phyloP scores from a whole-genome alignment of 2,329 filamentous ascomycete species.

The Claviceps spartinae region DNA sequence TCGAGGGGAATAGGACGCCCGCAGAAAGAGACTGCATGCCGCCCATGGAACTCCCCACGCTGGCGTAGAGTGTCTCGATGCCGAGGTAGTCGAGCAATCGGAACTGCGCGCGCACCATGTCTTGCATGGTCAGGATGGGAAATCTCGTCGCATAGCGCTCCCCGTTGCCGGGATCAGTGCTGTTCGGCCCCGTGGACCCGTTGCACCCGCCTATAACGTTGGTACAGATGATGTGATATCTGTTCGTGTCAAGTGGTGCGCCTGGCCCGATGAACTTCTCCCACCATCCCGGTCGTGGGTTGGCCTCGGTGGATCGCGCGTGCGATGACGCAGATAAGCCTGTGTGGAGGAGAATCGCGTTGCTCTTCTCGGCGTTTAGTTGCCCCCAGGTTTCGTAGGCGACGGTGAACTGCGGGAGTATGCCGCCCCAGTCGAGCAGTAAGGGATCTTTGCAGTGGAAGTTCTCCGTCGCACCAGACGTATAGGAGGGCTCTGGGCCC shows the following conservation, averaged over 20 bases:
- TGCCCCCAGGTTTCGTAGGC: slow-evolving; percentile 89
- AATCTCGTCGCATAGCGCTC: slow-evolving; percentile 87
- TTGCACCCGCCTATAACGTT: slow-evolving; percentile 95
- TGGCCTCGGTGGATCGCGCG: slow-evolving; percentile 77
- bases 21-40: slow-evolving; percentile 94
- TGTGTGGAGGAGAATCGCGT: slow-evolving; percentile 85
- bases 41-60: slow-evolving; percentile 93
- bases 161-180: slow-evolving; percentile 76
- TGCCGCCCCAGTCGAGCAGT: slow-evolving; percentile 85
- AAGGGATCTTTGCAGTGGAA: slow-evolving; percentile 65
- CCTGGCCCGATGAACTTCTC: slow-evolving; percentile 94
- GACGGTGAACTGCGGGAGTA: slow-evolving; percentile 76
- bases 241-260: slow-evolving; percentile 72
- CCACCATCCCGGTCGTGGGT: slow-evolving; percentile 93
- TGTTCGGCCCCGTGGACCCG: slow-evolving; percentile 83
- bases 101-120: slow-evolving; percentile 97
- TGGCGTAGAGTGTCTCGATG: slow-evolving; percentile 71
- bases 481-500: slow-evolving; percentile 90
- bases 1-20: slow-evolving; percentile 67
- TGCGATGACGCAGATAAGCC: slow-evolving; percentile 95
- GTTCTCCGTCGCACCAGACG: slow-evolving; percentile 66
- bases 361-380: slow-evolving; percentile 67
- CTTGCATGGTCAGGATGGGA: slow-evolving; percentile 86
- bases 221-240: slow-evolving; percentile 88
- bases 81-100: slow-evolving; percentile 67